phyloP scores from a whole-genome alignment of 2,329 filamentous ascomycete species.

The Cercospora janseana region DNA sequence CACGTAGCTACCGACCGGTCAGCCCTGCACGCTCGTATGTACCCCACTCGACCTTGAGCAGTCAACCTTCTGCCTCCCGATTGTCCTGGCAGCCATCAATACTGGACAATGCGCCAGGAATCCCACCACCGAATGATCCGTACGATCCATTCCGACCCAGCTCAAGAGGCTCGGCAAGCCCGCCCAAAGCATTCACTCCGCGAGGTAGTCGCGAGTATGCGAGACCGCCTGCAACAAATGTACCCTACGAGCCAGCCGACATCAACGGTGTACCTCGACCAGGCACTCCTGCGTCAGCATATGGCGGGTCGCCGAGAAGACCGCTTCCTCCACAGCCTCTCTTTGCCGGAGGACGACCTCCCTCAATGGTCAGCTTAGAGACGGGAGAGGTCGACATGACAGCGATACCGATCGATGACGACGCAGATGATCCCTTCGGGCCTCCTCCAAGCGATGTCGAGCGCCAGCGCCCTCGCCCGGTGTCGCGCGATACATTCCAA shows the following conservation, averaged over 20 bases:
- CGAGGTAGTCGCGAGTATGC: slow-evolving; percentile 61
- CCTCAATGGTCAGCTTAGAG: slow-evolving; percentile 42
- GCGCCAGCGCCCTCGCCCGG: slow-evolving; percentile 53
- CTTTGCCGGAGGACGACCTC: slow-evolving; percentile 60
- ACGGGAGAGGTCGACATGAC: slow-evolving; percentile 57
- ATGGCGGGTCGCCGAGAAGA: slow-evolving; percentile 81
- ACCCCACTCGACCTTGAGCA: slow-evolving; percentile 44
- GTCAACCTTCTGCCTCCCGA: slow-evolving; percentile 33
- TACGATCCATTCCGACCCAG: slow-evolving; percentile 59
- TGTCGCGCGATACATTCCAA: slow-evolving; percentile 63
- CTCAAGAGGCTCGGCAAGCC: slow-evolving; percentile 56
- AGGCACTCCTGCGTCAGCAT: slow-evolving; percentile 83
- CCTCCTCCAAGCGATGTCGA: slow-evolving; percentile 57
- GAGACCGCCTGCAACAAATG: slow-evolving; percentile 67
- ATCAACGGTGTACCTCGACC: slow-evolving; percentile 86
- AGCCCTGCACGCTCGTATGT: slow-evolving; percentile 45
- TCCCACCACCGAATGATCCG: slow-evolving; percentile 60
- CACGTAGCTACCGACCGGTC: slow-evolving; percentile 17
- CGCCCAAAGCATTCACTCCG: slow-evolving; percentile 39
- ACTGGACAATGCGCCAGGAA: slow-evolving; percentile 50
- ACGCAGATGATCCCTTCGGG: slow-evolving; percentile 63
- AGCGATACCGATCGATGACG: slow-evolving; percentile 64
- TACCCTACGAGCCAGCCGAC: slow-evolving; percentile 81
- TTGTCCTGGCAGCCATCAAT: slow-evolving; percentile 52
- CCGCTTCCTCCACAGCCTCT: slow-evolving; percentile 86